Evolutionary conservation across 2,329 filamentous ascomycete species (phyloP).

Genomic region (Sclerotinia sclerotiorum): DNA sequence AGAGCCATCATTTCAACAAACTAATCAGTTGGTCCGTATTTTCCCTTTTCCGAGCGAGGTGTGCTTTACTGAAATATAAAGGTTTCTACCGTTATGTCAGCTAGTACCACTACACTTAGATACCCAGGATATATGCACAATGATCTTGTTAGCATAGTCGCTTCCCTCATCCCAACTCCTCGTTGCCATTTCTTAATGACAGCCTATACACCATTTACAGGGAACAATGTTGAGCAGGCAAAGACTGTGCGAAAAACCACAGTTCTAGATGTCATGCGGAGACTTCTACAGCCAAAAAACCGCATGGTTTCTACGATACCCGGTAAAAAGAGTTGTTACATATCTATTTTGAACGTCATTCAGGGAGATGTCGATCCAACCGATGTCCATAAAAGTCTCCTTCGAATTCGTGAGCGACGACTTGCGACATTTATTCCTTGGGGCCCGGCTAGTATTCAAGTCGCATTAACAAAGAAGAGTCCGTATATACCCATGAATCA

Average conservation of each 20-base stretch:
- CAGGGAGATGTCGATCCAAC: conserved; percentile 98
- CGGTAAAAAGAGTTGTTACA: conserved; percentile 97
- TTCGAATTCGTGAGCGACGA: conserved; percentile 90
- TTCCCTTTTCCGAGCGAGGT: conserved; percentile 11
- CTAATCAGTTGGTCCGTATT: conserved; percentile 77
- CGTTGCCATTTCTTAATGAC: conserved; percentile 98
- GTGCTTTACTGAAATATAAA: conserved; percentile 40
- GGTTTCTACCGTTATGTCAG: conserved; percentile 97
- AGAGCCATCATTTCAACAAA: conserved; percentile 94
- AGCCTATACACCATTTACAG: conserved; percentile 95
- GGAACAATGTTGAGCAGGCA: conserved; percentile 92
- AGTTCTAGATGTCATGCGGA: conserved; percentile 94
- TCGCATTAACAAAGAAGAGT: conserved; percentile 92
- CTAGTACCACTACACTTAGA: conserved; percentile 90
- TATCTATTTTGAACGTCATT: conserved; percentile 97
- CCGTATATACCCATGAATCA: conserved; percentile 94
- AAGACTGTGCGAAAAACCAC: conserved; percentile 98
- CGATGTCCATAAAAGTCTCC: conserved; percentile 95
- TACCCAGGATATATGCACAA: conserved; percentile 99
- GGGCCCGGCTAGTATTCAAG: conserved; percentile 97
- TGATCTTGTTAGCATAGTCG: conserved; percentile 94
- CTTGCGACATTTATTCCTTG: conserved; percentile 97
- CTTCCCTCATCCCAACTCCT: conserved; percentile 92
- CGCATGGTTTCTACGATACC: conserved; percentile 97
- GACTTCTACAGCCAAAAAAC: conserved; percentile 95